phyloP scores from a whole-genome alignment of 2,329 filamentous ascomycete species.

The Ambrosiella beaveri region DNA sequence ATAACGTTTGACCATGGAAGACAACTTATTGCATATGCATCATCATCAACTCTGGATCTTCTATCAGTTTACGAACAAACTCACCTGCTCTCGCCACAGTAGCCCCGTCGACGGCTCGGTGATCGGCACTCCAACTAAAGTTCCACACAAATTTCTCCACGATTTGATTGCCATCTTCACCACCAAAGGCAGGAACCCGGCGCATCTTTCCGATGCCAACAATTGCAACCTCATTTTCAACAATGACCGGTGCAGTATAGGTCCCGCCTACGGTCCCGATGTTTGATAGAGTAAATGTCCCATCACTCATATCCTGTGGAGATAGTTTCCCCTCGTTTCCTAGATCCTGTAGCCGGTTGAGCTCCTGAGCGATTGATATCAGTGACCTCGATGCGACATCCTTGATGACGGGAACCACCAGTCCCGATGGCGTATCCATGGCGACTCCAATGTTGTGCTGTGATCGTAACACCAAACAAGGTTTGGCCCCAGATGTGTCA shows the following conservation, averaged over 20 bases:
- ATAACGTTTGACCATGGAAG: not conserved
- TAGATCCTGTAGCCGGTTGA: slow-evolving; percentile 53
- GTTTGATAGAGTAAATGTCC: slow-evolving; percentile 91
- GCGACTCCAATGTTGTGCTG: slow-evolving; percentile 92
- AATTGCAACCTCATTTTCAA: slow-evolving; percentile 81
- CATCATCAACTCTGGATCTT: slow-evolving; percentile 76
- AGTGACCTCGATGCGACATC: slow-evolving; percentile 66
- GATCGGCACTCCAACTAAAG: slow-evolving; percentile 93
- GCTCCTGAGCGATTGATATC: slow-evolving; percentile 57
- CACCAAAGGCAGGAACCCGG: slow-evolving; percentile 57
- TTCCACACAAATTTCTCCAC: slow-evolving; percentile 67
- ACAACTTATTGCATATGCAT: slow-evolving; percentile 50
- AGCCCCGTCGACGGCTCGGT: slow-evolving; percentile 84
- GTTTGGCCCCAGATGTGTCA: slow-evolving; percentile 46
- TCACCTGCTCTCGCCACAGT: slow-evolving; percentile 86
- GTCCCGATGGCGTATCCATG: slow-evolving; percentile 78
- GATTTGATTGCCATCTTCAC: slow-evolving; percentile 35
- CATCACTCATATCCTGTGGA: slow-evolving; percentile 59
- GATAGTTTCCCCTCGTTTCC: slow-evolving; percentile 60
- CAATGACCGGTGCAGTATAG: slow-evolving; percentile 79
- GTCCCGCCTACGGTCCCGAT: slow-evolving; percentile 90
- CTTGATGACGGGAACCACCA: slow-evolving; percentile 82
- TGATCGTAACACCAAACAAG: slow-evolving; percentile 57
- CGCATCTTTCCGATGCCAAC: slow-evolving; percentile 71
- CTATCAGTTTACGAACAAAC: slow-evolving; percentile 57